Base-by-base conservation (phyloP, 306 rosid species). In the Cajanus cajan region DNA sequence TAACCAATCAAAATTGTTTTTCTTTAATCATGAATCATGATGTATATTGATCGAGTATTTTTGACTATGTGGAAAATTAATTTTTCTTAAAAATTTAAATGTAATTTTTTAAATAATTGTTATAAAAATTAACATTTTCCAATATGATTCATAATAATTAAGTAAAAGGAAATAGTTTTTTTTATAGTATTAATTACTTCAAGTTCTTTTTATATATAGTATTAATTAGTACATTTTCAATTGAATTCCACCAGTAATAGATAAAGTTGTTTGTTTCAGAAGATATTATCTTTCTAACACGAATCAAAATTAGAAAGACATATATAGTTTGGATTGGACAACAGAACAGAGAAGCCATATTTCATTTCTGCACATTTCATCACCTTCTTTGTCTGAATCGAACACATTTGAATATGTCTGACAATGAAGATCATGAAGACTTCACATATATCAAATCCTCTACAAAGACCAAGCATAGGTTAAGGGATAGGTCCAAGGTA, bases 401-500 rank as follows among this genome's bases (percentile, higher is more conserved):
- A 58, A 55, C 72, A 36, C 11, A 4, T 47, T 39, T 52, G 50
- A 9, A 7, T 28, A 4, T 89, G 98, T 84, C 97, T 41, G 88
- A 80, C 8, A 75, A 22, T 72, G 97, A 90, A 69, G 89, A 88
- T 18, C 65, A 61, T 25, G 24, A 37, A 41, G 97, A 89, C 62
- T 79, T 74, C 45, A 11, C 66, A 7, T 81, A 91, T 21, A 88
- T 45, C 33, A 89, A 93, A 63, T 67, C 96, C 44, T 80, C 88
- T 80, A 87, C 69, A 57, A 82, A 58, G 63, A 85, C 73, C 22
- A 88, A 40, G 69, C 91, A 80, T 64, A 73, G 89, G 68, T 61
- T 93, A 51, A 90, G 81, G 78, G 93, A 91, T 12, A 93, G 89
- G 78, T 90, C 99, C 9, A 90, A 87, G 97, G 99, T 91, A 52